These are phyloP conservation scores for Calocera viscosa DNA, from an alignment of 768 basidiomycete genomes.

Conservation along the genomic window DNA sequence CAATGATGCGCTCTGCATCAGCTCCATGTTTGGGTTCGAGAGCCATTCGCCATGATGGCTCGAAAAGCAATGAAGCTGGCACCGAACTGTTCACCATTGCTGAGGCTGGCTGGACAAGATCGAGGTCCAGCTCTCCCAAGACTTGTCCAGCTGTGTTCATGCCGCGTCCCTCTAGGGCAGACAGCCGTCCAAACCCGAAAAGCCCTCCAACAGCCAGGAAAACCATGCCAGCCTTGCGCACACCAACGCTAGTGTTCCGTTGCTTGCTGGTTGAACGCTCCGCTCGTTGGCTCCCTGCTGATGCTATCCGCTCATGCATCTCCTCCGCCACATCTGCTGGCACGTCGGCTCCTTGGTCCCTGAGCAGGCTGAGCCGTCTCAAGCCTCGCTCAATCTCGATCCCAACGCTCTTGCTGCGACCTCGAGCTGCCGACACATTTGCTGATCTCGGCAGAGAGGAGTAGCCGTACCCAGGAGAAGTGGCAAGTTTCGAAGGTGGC, in stretches of 20 bases:
- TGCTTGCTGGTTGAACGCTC: constrained; percentile 15
- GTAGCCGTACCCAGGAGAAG: neutral
- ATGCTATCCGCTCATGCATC: neutral
- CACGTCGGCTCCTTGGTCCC: neutral
- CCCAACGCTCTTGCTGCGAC: constrained; percentile 6
- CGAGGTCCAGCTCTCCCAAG: neutral
- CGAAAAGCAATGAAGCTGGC: neutral
- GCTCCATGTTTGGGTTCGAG: neutral
- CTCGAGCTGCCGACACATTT: neutral
- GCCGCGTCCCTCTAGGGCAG: neutral
- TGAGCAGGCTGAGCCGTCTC: neutral
- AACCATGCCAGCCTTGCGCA: constrained; percentile 23
- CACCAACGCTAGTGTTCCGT: constrained; percentile 17
- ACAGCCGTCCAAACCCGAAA: constrained; percentile 15
- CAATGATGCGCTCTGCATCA: constrained; percentile 52
- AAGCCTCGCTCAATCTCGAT: constrained; percentile 6
- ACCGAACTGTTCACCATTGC: neutral
- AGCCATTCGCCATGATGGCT: neutral
- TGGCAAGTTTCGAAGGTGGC: neutral
- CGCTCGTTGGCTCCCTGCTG: neutral
- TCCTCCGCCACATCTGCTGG: neutral
- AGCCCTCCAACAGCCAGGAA: constrained; percentile 17
- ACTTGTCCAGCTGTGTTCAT: neutral
- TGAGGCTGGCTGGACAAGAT: neutral
- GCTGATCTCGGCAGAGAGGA: neutral